Percentiles rank a stretch among this genome's conserved stretches.
These are phyloP conservation scores for Megacollybia platyphylla DNA, from an alignment of 1,284 basidiomycete species.

Conservation along the genomic window DNA sequence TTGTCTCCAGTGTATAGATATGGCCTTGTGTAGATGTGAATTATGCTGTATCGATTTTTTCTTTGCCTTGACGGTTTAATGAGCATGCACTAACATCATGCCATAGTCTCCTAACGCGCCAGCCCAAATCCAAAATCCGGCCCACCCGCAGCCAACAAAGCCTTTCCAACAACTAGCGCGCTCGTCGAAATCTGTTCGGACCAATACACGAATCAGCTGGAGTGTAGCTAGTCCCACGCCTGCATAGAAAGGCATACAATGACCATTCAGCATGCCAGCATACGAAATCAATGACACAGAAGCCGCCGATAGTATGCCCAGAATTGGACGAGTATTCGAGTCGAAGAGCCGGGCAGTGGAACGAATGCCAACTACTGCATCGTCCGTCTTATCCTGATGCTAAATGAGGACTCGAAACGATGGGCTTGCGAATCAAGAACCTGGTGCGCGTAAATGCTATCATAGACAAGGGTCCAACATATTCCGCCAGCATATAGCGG, in stretches of 20 bases:
- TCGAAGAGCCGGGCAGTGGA: slow-evolving; percentile 92
- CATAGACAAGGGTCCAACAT: slow-evolving; percentile 93
- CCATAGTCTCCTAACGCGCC: slow-evolving; percentile 75
- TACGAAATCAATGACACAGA: slow-evolving; percentile 69
- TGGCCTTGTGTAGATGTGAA: background rate
- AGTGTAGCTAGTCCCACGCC: slow-evolving; percentile 63
- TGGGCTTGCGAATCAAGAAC: slow-evolving; percentile 22
- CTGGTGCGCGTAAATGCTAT: slow-evolving; percentile 98
- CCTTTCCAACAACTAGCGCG: slow-evolving; percentile 87
- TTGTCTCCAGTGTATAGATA: background rate
- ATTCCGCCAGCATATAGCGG: slow-evolving; percentile 88
- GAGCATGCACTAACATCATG: slow-evolving; percentile 12
- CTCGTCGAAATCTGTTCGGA: slow-evolving; percentile 65
- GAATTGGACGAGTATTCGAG: slow-evolving; percentile 62
- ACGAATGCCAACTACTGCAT: slow-evolving; percentile 80
- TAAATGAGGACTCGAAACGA: slow-evolving; percentile 1
- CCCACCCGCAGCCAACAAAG: slow-evolving; percentile 81
- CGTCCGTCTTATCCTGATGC: slow-evolving; percentile 83
- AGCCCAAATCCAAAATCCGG: slow-evolving; percentile 83
- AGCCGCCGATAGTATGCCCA: slow-evolving; percentile 63
- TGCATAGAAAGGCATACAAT: slow-evolving; percentile 72
- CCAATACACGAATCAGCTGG: slow-evolving; percentile 79
- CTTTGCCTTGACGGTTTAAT: background rate
- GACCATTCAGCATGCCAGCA: slow-evolving; percentile 69
- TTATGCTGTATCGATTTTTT: background rate